These are phyloP conservation scores for Arthrobotrys sphaeroides DNA, from an alignment of 2,329 filamentous ascomycete genomes.

Conservation along the genomic window DNA sequence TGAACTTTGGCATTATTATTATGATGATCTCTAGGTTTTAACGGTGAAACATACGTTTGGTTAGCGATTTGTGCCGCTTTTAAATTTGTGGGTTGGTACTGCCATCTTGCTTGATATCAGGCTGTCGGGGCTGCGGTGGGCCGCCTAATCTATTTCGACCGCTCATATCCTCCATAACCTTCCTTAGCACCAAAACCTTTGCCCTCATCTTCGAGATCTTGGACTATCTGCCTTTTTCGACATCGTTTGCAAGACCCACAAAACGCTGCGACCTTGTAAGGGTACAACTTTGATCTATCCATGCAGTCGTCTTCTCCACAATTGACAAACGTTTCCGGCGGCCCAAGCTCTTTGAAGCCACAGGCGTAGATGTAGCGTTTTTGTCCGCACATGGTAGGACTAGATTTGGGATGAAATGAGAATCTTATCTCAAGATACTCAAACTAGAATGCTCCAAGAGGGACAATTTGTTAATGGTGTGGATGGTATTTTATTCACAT, in stretches of 20 bases:
- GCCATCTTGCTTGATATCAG: too few relatives aligned
- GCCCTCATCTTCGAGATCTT: slow-evolving; percentile 19
- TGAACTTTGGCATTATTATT: background rate
- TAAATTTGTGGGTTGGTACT: too few relatives aligned
- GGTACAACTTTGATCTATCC: slow-evolving; percentile 9
- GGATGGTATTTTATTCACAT: too few relatives aligned
- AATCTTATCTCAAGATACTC: too few relatives aligned
- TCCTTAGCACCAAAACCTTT: slow-evolving; percentile 23
- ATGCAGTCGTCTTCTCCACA: slow-evolving; percentile 8
- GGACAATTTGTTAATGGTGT: too few relatives aligned
- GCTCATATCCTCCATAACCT: slow-evolving; percentile 35
- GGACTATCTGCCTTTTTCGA: background rate
- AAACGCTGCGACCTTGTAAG: background rate
- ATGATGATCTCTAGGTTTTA: too few relatives aligned
- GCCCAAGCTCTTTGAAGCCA: slow-evolving; percentile 27
- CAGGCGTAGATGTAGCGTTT: slow-evolving; percentile 31
- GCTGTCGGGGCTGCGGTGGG: too few relatives aligned
- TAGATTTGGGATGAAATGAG: too few relatives aligned
- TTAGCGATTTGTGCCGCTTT: too few relatives aligned
- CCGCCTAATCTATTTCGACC: slow-evolving; percentile 32
- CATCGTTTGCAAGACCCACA: slow-evolving; percentile 36
- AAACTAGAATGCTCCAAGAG: too few relatives aligned
- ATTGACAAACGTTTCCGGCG: background rate
- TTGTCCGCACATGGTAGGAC: slow-evolving; percentile 32
- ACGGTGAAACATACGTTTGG: too few relatives aligned